Base-by-base conservation (phyloP, 164 flowering plant species). In the Magnolia officinalis region DNA sequence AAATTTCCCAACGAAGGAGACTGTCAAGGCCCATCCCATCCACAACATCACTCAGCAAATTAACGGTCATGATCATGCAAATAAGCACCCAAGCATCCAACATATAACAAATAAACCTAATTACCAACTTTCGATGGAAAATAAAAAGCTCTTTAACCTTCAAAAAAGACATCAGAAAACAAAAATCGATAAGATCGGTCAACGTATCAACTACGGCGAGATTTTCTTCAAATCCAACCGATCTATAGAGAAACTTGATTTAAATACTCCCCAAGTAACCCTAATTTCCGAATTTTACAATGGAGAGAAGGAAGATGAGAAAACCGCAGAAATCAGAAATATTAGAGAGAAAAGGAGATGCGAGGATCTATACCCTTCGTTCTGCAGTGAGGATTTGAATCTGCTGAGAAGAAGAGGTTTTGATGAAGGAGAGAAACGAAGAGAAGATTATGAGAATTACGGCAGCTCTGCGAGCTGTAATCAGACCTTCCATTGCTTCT, bases 301-400 rank as follows among this genome's bases (percentile, higher is more conserved):
- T 29, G 9, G 68, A 20, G 19, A 21, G 20, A 63, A 6, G 21
- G n/a, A 21, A 63, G 65, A 63, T n/a, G 24, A 64, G 23, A 23
- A 11, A n/a, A 64, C 10, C 8, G 10, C 6, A 4, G 20, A 65
- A 26, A 9, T n/a, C 24, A 65, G 20, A 4, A 5, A 20, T 11
- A 64, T 64, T 64, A 23, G 24, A 64, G 49, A 29, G 18, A 67
- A 16, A 24, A n/a, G 13, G 11, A 21, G 6, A 16, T 37, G 19
- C 23, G 2, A 18, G 68, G 76, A 55, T 71, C 50, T 85, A 82
- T 85, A 94, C 98, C 80, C 95, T 83, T 73, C 95, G 92, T 81
- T 94, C 97, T 26, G 96, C 98, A 55, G 75, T 85, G 78, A 83
- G 63, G 89, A 94, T 89, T 78, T 80, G 90, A 75, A 94, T 83